Evolutionary conservation across 768 basidiomycete genomes (phyloP), one percentile per base, ranked within the genome.

Genomic region (Gyrodon lividus): DNA sequence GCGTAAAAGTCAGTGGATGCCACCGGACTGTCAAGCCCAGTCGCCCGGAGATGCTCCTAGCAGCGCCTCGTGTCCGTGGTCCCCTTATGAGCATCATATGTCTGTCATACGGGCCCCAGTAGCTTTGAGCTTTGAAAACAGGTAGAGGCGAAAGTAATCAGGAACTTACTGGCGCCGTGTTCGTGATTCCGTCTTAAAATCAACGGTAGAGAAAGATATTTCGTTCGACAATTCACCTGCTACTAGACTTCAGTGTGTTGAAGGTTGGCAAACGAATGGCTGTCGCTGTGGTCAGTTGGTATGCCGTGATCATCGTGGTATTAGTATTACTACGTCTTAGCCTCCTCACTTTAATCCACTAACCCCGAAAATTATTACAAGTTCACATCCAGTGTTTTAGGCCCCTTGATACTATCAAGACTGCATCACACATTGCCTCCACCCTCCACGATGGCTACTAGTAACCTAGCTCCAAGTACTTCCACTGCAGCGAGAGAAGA

Each of bases 401-500:
- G n/a, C n/a, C n/a, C n/a, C 35, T 39, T 2, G n/a, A 39, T 39
- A 39, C 38, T 4, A 28, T 7, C 23, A 41, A n/a, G 7, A 28
- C 28, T 10, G 2, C 35, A 41, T 24, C 40, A 23, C 13, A 14
- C 22, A 7, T 19, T 28, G 22, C 31, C 10, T 40, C 17, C 23
- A 13, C 24, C 43, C n/a, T 26, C 42, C 28, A 26, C 31, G 48
- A 66, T 70, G 64, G 22, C 51, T 16, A 57, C 54, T 17, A n/a
- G n/a, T n/a, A n/a, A 55, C 48, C 62, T 47, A 6, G 20, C 35
- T 31, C 57, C 69, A 40, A 57, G 43, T 50, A 67, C 62, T 16
- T 69, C 67, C 6, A 53, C 45, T 3, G 60, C 60, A 33, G 59
- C 63, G 19, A 63, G 58, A 51, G 58, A 65, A 51, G 61, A 59